Base-by-base conservation (phyloP, 2,329 filamentous ascomycete genomes). In the Pseudophaeomoniella oleicola region DNA sequence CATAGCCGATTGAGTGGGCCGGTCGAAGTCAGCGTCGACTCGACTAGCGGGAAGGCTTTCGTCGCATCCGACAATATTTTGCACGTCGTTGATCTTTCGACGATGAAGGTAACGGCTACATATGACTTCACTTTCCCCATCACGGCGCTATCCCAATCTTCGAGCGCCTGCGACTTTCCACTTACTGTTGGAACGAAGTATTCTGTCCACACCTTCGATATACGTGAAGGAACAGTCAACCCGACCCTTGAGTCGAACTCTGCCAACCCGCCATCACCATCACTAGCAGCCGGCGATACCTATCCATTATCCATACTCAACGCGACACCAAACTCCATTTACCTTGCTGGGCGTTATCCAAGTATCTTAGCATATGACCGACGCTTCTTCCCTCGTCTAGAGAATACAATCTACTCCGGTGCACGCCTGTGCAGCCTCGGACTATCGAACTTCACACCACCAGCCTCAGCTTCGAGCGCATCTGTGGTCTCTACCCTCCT, bases 351-450 rank as follows among this genome's bases (percentile, higher is more conserved):
- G 0, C 75, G 88, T 12, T 94, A 94, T 53, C 81, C 86, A 3
- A 87, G 77, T 48, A 83, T 94, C 39, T 64, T 94, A 3, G 80
- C 85, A 51, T 96, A 94, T 58, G 86, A 94, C 52, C 74, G 86
- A 3, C 78, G 88, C 32, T 84, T 74, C 56, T 92, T 94, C 49
- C 83, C 85, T 0, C 72, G 72, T 12, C 70, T 94, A 5, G 71
- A 75, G 41, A 78, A 75, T 4, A 84, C 84, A 1, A 77, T 94
- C 6, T 77, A 93, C 56, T 93, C 85, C 0, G 87, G 87, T 2
- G 84, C 82, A 0, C 69, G 80, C 4, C 68, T 94, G 9, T 84
- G 81, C 36, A 78, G 77, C 39, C 63, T 94, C 41, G 62, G 80
- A 0, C 6, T 27, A 27, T 75, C 76, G 1, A 60, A 87, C 6